Percentiles rank a stretch among this genome's conserved stretches.
Conservation (phyloP, 805 yeast species). For the Saturnispora sekii region DNA sequence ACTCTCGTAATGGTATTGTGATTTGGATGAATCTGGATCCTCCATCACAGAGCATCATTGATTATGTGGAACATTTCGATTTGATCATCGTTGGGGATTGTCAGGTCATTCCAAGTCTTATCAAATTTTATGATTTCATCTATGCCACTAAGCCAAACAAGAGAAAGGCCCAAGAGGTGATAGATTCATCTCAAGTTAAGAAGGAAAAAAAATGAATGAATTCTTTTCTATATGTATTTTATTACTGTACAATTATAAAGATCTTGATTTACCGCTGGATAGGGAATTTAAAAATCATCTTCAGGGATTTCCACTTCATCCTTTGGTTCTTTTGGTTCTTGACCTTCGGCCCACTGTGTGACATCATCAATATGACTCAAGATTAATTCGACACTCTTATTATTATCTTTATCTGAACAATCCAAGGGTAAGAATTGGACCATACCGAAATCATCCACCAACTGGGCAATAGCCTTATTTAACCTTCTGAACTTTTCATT, state of each 20-base stretch:
- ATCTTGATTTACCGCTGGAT: no score
- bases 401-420: conserved; percentile 46
- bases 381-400: conserved; percentile 69
- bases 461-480: conserved; percentile 73
- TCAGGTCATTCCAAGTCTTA: conserved; percentile 38
- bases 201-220: neutral
- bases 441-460: conserved; percentile 98
- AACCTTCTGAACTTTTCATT: conserved; percentile 58
- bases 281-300: conserved; percentile 21
- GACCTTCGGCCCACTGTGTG: conserved; percentile 95
- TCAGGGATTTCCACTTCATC: conserved; percentile 65
- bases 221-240: neutral
- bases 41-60: conserved; percentile 41
- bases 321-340: conserved; percentile 93
- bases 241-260: neutral
- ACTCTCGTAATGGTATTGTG: conserved; percentile 46
- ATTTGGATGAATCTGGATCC: conserved; percentile 53
- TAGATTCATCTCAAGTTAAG: neutral
- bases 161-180: conserved; percentile 1
- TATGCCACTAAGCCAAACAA: conserved; percentile 13
- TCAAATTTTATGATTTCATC: conserved; percentile 18
- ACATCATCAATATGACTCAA: conserved; percentile 90
- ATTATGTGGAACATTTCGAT: conserved; percentile 44
- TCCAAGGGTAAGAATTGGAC: conserved; percentile 92
- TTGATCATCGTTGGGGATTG: conserved; percentile 57